A percentile compares a stretch with the other conserved stretches of the same genome.
phyloP scores from a whole-genome alignment of 441 rosid species.

The Flueggea neowawraea region DNA sequence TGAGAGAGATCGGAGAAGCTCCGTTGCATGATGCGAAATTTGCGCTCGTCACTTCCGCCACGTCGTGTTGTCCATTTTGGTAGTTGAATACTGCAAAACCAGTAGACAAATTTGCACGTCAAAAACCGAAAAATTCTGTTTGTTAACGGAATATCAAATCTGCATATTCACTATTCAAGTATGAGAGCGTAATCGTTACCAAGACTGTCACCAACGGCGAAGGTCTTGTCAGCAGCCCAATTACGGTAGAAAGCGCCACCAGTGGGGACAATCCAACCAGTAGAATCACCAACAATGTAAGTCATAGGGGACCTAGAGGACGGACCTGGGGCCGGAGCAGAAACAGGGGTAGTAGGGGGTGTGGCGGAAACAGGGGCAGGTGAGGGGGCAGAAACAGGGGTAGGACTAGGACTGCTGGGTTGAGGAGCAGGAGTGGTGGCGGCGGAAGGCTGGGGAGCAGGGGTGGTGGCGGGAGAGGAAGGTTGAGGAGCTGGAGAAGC shows the following conservation, averaged over 20 bases:
- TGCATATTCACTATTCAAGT: too few relatives aligned
- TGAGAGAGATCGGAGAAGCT: conserved; percentile 16
- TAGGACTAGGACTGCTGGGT: conserved; percentile 12
- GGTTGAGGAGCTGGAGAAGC: conserved; percentile 21
- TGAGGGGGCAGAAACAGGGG: conserved; percentile 10
- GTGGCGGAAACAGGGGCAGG: conserved; percentile 13
- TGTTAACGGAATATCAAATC: not conserved
- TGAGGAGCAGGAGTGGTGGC: conserved; percentile 15
- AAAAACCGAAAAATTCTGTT: too few relatives aligned
- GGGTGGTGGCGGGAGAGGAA: too few relatives aligned
- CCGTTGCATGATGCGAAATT: conserved; percentile 26
- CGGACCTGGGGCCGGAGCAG: conserved; percentile 3
- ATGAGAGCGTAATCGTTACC: conserved; percentile 14
- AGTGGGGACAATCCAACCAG: conserved; percentile 28
- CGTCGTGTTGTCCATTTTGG: conserved; percentile 29
- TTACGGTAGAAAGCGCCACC: conserved; percentile 16
- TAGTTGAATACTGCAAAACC: conserved; percentile 37
- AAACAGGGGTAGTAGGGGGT: not conserved
- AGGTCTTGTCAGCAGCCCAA: conserved; percentile 28
- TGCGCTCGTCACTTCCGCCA: conserved; percentile 26
- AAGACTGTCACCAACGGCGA: conserved; percentile 33
- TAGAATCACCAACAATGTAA: conserved; percentile 29
- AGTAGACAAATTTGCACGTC: not conserved
- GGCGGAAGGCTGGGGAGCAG: too few relatives aligned
- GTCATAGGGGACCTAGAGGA: conserved; percentile 16